Base-by-base conservation (phyloP, 1,284 basidiomycete species). In the Phlebopus sp. region DNA sequence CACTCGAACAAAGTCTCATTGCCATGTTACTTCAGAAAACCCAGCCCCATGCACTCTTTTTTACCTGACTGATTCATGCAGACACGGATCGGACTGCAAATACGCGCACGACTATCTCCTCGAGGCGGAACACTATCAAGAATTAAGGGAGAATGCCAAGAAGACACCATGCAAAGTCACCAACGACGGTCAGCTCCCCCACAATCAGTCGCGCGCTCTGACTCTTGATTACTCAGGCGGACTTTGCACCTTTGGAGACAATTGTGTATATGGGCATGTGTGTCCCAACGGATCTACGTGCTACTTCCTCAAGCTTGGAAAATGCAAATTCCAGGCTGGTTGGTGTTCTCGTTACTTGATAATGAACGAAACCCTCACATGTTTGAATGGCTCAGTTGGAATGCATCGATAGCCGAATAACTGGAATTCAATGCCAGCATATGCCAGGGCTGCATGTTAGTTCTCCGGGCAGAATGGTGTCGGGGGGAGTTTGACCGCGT, bases 31-130 rank as follows among this genome's bases (percentile, higher is more conserved):
- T 49, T 31, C 50, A 51, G 81, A 83, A 54, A 76, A 69, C 55
- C 81, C 81, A 3, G 75, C 81, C 18, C 81, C 81, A 14, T 84
- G 82, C 60, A 83, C 78, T 15, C 60, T 81, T 38, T 81, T 78
- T 60, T 84, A 83, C 58, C 67, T 84, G 30, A 72, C 77, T 18
- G 57, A 69, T n/a, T n/a, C n/a, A 47, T 83, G 82, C 67, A 76
- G 76, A 56, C 73, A 75, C 49, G 78, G 76, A 18, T 55, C 66
- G 15, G 69, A 73, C 17, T 84, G 82, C 59, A 75, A 73, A 62
- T 84, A 78, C 51, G 74, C 64, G 18, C 82, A 84, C 49, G 76
- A 84, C 55, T 83, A 81, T 55, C 52, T 77, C 27, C 63, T 84
- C 9, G 70, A 73, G 25, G 64, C 68, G 3, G 77, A 81, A 32